Evolutionary conservation across 371 early-diverging fungal species (phyloP).

Genomic region (Lichtheimia hyalospora): DNA sequence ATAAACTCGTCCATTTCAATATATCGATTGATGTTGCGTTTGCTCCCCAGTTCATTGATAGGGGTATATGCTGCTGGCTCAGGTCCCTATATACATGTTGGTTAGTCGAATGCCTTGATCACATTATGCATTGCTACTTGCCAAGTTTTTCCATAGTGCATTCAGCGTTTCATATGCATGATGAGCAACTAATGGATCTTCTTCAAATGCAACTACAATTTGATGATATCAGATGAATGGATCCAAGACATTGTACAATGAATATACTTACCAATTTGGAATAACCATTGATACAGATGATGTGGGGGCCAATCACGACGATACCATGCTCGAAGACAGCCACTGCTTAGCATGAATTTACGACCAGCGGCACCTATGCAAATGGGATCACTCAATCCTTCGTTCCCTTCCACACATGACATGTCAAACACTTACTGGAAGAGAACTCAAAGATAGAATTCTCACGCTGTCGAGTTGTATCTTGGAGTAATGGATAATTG

Average conservation of each 20-base stretch:
- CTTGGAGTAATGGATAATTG: neutral
- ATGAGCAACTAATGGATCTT: slow-evolving; percentile 22
- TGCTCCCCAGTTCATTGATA: neutral
- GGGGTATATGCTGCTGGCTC: slow-evolving; percentile 6
- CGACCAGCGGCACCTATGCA: slow-evolving; percentile 22
- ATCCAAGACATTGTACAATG: neutral
- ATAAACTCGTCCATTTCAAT: slow-evolving; percentile 12
- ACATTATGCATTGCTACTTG: neutral
- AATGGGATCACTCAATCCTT: no score
- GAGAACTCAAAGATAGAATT: slow-evolving; percentile 14
- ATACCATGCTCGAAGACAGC: slow-evolving; percentile 32
- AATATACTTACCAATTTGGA: slow-evolving; percentile 29
- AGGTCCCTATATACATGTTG: slow-evolving; percentile 6
- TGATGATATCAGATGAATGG: no score
- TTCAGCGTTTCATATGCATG: slow-evolving; percentile 31
- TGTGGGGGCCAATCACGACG: slow-evolving; percentile 35
- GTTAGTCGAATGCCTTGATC: neutral
- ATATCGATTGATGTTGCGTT: slow-evolving; percentile 11
- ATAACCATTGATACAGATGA: slow-evolving; percentile 42
- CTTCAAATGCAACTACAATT: slow-evolving; percentile 31
- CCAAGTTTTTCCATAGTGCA: slow-evolving; percentile 29
- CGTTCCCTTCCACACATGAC: neutral
- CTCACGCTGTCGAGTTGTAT: slow-evolving; percentile 6
- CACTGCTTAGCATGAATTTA: slow-evolving; percentile 24
- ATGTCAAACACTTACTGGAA: neutral